These are phyloP conservation scores for Verticillium zaregamsianum DNA, from an alignment of 2,329 filamentous ascomycete genomes.

Conservation along the genomic window DNA sequence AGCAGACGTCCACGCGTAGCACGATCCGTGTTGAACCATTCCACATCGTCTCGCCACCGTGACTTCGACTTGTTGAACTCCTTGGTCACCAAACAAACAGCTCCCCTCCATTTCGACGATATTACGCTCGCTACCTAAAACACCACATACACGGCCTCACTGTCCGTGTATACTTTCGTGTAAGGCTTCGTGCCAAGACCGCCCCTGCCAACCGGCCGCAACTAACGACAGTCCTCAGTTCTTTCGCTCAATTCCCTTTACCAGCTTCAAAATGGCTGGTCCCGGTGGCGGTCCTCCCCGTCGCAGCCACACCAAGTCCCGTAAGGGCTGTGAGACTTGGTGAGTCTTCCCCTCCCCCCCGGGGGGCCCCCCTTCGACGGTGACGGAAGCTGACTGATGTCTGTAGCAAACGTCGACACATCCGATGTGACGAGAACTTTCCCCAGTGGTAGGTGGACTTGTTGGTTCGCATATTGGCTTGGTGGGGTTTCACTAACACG, in stretches of 20 bases:
- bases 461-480: not conserved
- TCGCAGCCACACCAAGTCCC: slow-evolving; percentile 94
- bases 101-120: slow-evolving; percentile 4
- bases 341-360: slow-evolving; percentile 23
- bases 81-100: not conserved
- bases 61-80: not conserved
- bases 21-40: not conserved
- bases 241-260: slow-evolving; percentile 26
- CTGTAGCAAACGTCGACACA: slow-evolving; percentile 80
- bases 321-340: slow-evolving; percentile 97
- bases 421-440: slow-evolving; percentile 95
- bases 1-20: not conserved
- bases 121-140: slow-evolving; percentile 11
- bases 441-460: slow-evolving; percentile 76
- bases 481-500: slow-evolving; percentile 15
- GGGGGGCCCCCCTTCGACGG: not conserved
- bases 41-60: not conserved
- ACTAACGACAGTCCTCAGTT: slow-evolving; percentile 17
- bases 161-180: slow-evolving; percentile 23
- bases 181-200: slow-evolving; percentile 15
- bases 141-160: slow-evolving; percentile 10
- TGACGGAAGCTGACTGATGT: slow-evolving; percentile 12
- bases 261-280: slow-evolving; percentile 68
- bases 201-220: not conserved
- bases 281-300: slow-evolving; percentile 89